phyloP scores from a whole-genome alignment of 2,329 filamentous ascomycete genomes.

The Cephalotrichum gorgonifer region DNA sequence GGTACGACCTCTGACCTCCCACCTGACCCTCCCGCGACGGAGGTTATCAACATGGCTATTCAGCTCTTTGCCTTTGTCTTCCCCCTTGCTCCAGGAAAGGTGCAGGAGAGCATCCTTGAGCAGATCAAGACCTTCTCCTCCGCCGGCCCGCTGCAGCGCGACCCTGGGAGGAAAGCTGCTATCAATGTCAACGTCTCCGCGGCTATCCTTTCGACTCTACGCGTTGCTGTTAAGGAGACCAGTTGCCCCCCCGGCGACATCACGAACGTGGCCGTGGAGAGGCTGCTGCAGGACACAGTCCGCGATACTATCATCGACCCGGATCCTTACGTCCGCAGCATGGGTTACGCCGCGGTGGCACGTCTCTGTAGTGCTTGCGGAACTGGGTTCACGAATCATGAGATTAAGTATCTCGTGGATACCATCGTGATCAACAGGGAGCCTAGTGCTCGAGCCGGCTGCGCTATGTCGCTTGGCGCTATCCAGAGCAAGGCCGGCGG shows the following conservation, averaged over 20 bases:
- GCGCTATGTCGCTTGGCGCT: slow-evolving; percentile 82
- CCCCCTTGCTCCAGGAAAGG: slow-evolving; percentile 77
- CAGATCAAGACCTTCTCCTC: slow-evolving; percentile 87
- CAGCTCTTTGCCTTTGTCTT: slow-evolving; percentile 87
- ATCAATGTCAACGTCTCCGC: slow-evolving; percentile 84
- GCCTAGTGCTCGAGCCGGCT: slow-evolving; percentile 85
- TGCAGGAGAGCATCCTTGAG: slow-evolving; percentile 92
- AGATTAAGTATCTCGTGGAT: slow-evolving; percentile 87
- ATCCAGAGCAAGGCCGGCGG: slow-evolving; percentile 94
- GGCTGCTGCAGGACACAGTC: slow-evolving; percentile 66
- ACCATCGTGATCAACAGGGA: slow-evolving; percentile 91
- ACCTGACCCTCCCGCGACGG: slow-evolving; percentile 77
- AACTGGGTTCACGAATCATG: slow-evolving; percentile 76
- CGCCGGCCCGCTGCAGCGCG: slow-evolving; percentile 67
- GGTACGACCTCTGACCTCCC: slow-evolving; percentile 29
- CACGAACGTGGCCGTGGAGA: slow-evolving; percentile 66
- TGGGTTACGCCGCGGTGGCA: slow-evolving; percentile 78
- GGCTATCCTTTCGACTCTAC: slow-evolving; percentile 68
- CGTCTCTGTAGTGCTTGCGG: slow-evolving; percentile 77
- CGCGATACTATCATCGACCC: slow-evolving; percentile 67
- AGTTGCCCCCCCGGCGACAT: slow-evolving; percentile 62
- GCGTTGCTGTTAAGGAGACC: slow-evolving; percentile 76
- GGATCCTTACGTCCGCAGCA: slow-evolving; percentile 75
- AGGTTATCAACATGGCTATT: slow-evolving; percentile 90
- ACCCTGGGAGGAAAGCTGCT: slow-evolving; percentile 79